These are phyloP conservation scores for Gigaspora rosea DNA, from an alignment of 192 early-diverging fungal species.

Conservation along the genomic window DNA sequence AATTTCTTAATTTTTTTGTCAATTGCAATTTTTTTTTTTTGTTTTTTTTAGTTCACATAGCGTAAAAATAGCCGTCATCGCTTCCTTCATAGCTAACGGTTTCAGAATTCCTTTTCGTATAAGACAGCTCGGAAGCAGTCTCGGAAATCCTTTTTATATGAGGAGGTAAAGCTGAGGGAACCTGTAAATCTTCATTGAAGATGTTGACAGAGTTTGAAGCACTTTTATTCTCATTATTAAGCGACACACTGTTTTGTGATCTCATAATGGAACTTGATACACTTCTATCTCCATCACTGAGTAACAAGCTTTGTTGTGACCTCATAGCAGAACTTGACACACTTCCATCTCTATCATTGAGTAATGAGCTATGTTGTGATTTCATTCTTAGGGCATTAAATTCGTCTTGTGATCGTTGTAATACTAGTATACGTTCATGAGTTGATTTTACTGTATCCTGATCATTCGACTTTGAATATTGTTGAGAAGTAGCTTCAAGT, in stretches of 20 bases:
- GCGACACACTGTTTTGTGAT: background rate
- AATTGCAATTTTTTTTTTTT: background rate
- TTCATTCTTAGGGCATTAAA: background rate
- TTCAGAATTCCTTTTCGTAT: background rate
- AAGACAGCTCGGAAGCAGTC: no score
- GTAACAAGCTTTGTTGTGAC: background rate
- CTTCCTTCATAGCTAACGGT: background rate
- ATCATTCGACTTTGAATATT: background rate
- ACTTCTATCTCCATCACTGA: no score
- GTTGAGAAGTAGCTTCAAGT: background rate
- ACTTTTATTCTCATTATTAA: no score
- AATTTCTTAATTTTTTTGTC: no score
- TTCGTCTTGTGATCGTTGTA: background rate
- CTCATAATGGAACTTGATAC: background rate
- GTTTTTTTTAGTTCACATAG: slow-evolving; percentile 1
- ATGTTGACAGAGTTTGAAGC: no score
- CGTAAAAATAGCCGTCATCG: background rate
- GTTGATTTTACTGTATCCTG: background rate
- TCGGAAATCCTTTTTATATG: no score
- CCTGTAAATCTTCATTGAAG: no score
- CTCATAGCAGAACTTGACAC: background rate
- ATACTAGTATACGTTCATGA: background rate
- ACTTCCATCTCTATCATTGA: no score
- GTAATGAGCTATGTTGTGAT: background rate
- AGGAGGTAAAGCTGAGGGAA: no score